phyloP scores from a whole-genome alignment of 306 rosid species.

The Rosa rugosa region DNA sequence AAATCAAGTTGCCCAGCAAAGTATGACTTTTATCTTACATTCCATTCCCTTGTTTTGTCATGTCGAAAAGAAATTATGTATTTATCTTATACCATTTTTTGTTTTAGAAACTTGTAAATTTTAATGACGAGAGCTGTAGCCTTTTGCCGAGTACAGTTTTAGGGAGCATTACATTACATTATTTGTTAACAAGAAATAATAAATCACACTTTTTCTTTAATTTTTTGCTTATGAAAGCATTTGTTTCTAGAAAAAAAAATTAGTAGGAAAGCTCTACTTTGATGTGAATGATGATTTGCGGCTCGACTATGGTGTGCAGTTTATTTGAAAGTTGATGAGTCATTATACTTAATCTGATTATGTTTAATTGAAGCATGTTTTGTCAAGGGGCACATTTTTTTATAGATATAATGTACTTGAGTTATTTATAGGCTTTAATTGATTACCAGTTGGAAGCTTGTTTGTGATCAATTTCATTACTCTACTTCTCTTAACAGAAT shows the following conservation, averaged over 20 bases:
- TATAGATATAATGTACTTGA: neutral
- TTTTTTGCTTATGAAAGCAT: neutral
- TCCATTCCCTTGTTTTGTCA: neutral
- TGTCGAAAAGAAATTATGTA: neutral
- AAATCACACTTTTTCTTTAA: neutral
- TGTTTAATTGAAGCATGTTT: neutral
- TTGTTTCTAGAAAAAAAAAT: neutral
- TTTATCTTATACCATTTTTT: neutral
- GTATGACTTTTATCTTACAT: constrained; percentile 43
- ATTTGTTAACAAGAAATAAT: neutral
- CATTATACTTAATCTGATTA: neutral
- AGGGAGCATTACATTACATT: neutral
- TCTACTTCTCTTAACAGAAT: neutral
- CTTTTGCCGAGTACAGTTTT: neutral
- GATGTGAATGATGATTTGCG: neutral
- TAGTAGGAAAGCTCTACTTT: neutral
- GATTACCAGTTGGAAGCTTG: neutral
- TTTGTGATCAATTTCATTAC: neutral
- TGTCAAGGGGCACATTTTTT: neutral
- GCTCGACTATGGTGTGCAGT: neutral
- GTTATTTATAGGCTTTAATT: neutral
- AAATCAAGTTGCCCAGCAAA: constrained; percentile 92
- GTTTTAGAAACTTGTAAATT: neutral
- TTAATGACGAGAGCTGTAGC: neutral
- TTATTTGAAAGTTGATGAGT: neutral